Conservation (phyloP, 2,329 filamentous ascomycete genomes). For the Aplosporella prunicola region DNA sequence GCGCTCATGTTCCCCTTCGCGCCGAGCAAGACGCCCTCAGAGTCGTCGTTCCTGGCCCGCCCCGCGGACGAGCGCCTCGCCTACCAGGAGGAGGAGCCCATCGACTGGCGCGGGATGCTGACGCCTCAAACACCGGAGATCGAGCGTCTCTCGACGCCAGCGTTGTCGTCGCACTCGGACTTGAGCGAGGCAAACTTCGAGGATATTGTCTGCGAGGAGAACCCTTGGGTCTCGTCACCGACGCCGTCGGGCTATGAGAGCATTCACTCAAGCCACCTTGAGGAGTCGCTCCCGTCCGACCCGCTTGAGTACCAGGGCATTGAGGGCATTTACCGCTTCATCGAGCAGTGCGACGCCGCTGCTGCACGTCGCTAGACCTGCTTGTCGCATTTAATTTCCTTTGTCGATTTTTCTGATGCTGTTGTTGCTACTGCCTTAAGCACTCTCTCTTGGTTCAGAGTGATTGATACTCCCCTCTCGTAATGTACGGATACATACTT, state of each 20-base stretch:
- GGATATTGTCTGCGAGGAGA: conserved; percentile 31
- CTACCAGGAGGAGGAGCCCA: conserved; percentile 29
- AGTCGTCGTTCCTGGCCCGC: conserved; percentile 37
- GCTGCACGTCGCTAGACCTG: no score
- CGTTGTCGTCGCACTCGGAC: conserved; percentile 31
- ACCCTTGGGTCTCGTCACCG: conserved; percentile 41
- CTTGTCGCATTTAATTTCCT: no score
- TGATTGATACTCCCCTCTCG: no score
- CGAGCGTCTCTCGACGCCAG: conserved; percentile 15
- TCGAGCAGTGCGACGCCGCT: conserved; percentile 49
- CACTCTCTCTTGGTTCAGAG: no score
- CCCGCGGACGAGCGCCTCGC: conserved; percentile 21
- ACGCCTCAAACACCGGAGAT: conserved; percentile 34
- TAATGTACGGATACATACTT: no score
- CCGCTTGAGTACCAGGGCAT: conserved; percentile 52
- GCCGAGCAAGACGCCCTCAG: conserved; percentile 45
- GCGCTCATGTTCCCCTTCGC: conserved; percentile 83
- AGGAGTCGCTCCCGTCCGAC: conserved; percentile 19
- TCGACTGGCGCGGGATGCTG: conserved; percentile 52
- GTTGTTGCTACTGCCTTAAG: no score
- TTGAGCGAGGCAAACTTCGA: conserved; percentile 29
- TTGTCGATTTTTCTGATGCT: no score
- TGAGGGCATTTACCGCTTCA: conserved; percentile 57
- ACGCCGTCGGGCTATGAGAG: conserved; percentile 49
- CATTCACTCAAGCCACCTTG: conserved; percentile 45